Base-by-base conservation (phyloP, 495 filamentous ascomycete genomes). In the Tuber calosporum region DNA sequence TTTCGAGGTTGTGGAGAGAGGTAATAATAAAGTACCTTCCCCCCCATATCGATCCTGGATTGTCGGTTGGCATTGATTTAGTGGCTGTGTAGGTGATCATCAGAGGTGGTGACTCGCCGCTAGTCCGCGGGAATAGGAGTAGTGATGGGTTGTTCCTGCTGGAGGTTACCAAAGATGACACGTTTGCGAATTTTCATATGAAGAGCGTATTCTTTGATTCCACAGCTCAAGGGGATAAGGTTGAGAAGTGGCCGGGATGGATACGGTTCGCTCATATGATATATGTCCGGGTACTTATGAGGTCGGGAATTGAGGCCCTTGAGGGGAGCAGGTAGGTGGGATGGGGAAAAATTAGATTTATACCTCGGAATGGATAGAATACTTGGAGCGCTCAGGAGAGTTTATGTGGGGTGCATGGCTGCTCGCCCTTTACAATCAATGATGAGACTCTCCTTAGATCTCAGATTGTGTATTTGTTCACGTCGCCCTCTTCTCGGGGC, bases 61-160 rank as follows among this genome's bases (percentile, higher is more conserved):
- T 30, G 3, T 62, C 34, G 53, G 15, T 62, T 4, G 26, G 11
- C n/a, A n/a, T 89, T 92, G 66, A 81, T 17, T 62, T 4, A 30
- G 11, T 30, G n/a, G 11, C 13, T 34, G 53, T 30, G 26, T 17
- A 34, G 53, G 53, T 62, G 26, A 34, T 87, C 8, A 86, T 92
- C 40, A 87, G 91, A 26, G 89, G 88, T 79, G 91, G 90, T 37
- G 90, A 89, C 73, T 87, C 87, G 6, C 91, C 91, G 0, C 83
- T 88, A 69, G 86, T 86, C 38, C 76, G 74, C 39, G 87, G 84
- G 0, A 84, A 89, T 38, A 84, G 90, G 45, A 83, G 85, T 36
- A 88, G 86, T 26, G 91, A 92, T 81, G 90, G 91, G 0, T 82
- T 93, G 39, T 90, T 93, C 76, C 86, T 90, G 79, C 89, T 93